phyloP scores from a whole-genome alignment of 23 red algal species.

The Gracilariopsis chorda region DNA sequence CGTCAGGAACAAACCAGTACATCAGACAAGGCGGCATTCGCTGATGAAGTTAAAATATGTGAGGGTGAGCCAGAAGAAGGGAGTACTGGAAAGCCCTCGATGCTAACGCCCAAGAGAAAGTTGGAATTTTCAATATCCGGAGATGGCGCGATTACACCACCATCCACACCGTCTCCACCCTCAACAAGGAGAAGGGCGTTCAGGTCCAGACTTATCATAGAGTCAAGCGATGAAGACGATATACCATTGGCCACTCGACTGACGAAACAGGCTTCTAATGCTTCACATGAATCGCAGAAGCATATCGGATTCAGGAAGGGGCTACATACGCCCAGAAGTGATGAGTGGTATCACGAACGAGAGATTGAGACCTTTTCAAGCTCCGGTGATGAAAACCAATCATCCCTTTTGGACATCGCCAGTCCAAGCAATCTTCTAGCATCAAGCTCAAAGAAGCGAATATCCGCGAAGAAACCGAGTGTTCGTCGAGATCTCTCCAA shows the following conservation, averaged over 20 bases:
- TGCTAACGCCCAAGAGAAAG: too few species aligned
- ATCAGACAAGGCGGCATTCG: too few species aligned
- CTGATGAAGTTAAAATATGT: too few species aligned
- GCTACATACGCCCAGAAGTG: background rate
- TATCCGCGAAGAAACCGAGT: background rate
- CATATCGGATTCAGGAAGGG: too few species aligned
- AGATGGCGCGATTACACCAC: background rate
- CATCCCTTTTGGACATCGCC: background rate
- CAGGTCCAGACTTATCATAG: background rate
- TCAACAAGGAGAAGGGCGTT: background rate
- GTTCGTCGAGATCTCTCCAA: background rate
- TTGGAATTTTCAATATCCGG: background rate
- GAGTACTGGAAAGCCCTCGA: too few species aligned
- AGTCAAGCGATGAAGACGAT: conserved; percentile 4
- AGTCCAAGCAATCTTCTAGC: background rate
- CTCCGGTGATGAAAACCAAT: background rate
- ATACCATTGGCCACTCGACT: background rate
- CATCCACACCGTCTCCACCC: conserved; percentile 1
- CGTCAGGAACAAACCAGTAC: too few species aligned
- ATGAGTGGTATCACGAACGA: conserved; percentile 57
- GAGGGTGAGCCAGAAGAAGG: too few species aligned
- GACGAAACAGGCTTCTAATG: background rate
- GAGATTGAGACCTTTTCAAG: conserved; percentile 42
- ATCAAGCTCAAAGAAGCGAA: background rate
- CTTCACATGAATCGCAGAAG: background rate